These are phyloP conservation scores for Phalaenopsis equestris DNA, from an alignment of 106 monocot genomes.

Conservation along the genomic window DNA sequence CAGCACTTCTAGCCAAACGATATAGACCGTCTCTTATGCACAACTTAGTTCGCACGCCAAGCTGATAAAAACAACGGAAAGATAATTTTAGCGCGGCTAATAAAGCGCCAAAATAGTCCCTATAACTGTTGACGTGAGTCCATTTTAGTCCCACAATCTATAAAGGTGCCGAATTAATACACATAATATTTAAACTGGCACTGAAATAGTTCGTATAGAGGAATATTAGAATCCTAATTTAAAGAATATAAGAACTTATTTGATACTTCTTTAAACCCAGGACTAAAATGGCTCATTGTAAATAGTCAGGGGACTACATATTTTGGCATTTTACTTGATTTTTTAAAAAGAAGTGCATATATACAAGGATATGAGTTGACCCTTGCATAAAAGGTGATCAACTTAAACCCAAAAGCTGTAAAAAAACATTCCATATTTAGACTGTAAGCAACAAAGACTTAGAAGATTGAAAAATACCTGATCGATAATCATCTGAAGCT, in stretches of 20 bases:
- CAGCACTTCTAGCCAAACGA: constrained; percentile 71
- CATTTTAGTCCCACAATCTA: too few relatives aligned
- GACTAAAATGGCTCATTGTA: too few relatives aligned
- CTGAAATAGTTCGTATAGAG: neutral
- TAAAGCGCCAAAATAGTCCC: neutral
- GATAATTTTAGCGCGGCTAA: neutral
- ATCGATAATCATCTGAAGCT: constrained; percentile 48
- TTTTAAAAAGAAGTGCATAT: neutral
- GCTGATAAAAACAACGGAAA: constrained; percentile 33
- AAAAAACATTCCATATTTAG: neutral
- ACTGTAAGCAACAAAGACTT: neutral
- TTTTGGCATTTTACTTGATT: neutral
- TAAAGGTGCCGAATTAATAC: too few relatives aligned
- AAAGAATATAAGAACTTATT: too few relatives aligned
- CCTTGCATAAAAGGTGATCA: neutral
- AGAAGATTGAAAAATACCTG: constrained; percentile 31
- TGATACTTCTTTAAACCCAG: too few relatives aligned
- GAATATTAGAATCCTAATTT: neutral
- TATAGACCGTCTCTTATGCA: constrained; percentile 83
- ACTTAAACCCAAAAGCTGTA: neutral
- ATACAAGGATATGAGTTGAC: neutral
- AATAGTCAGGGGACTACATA: too few relatives aligned
- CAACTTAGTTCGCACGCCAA: constrained; percentile 57
- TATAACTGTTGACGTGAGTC: too few relatives aligned
- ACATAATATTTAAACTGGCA: too few relatives aligned